Evolutionary conservation across 345 rosid genomes (phyloP), one percentile per base, ranked within the genome.

Genomic region (Gossypium australe): DNA sequence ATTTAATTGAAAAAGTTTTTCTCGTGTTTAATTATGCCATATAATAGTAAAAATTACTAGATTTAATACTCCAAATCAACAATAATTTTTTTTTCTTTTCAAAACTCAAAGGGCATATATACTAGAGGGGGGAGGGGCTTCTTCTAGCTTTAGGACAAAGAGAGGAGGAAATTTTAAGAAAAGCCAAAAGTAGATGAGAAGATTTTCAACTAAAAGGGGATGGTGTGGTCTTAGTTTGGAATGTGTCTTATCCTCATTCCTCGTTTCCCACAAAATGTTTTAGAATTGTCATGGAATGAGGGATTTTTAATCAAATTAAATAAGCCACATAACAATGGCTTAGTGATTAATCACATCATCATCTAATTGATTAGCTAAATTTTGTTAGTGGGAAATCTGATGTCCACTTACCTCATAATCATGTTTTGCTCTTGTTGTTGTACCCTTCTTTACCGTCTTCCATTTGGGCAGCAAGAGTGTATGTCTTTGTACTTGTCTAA

Each of bases 21-120:
- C 38, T 0, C 6, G 4, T 4, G 38, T 34, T 34, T 34, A 4
- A 3, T 29, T 3, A 29, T 3, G 5, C 34, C 34, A 3, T 29
- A 29, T 29, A 29, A 29, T 29, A 29, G 34, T 29, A 29, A 29
- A 34, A 34, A 34, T 34, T 34, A 34, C 4, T 34, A 34, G 38
- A 34, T 34, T 34, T 34, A 34, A 34, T 34, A 34, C 76, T 77
- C 82, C 86, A 82, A 86, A 78, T 76, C 83, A 79, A 61, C 67
- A 25, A 22, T 25, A 82, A 82, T 84, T 85, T 73, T 76, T 76
- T 44, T 72, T 74, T 34, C 41, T 12, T 75, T 73, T 48, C 59
- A 8, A 65, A 68, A 18, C 49, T 49, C 68, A 55, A 63, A 79
- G 51, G 51, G 27, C 73, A 77, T 72, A 69, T 67, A 74, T 71